Evolutionary conservation across 345 rosid species (phyloP).

Genomic region (Populus nigra): DNA sequence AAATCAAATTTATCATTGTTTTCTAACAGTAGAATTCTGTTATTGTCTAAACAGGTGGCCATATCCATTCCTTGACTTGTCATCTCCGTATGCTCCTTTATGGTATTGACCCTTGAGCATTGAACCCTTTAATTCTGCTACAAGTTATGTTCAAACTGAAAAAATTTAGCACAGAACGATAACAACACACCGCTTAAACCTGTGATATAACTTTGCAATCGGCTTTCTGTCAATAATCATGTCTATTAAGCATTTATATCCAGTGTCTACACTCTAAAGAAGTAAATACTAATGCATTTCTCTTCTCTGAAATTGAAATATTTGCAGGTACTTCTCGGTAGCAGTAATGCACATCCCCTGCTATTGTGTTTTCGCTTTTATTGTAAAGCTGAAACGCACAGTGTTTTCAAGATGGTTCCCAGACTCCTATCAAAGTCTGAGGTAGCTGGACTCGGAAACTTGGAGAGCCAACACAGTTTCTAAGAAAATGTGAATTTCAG

Average conservation of each 20-base stretch:
- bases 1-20: neutral
- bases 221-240: neutral
- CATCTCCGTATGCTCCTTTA: conserved; percentile 77
- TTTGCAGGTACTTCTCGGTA: conserved; percentile 73
- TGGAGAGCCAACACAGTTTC: neutral
- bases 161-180: neutral
- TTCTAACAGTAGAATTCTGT: neutral
- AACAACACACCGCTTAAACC: neutral
- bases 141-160: neutral
- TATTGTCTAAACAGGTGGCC: conserved; percentile 76
- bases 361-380: conserved; percentile 59
- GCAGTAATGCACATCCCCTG: conserved; percentile 90
- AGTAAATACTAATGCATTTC: neutral
- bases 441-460: neutral
- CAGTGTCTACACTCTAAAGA: neutral
- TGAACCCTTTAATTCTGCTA: neutral
- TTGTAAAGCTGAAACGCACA: conserved; percentile 66
- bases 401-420: conserved; percentile 66
- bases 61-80: conserved; percentile 88
- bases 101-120: conserved; percentile 47
- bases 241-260: neutral
- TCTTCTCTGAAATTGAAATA: conserved; percentile 4
- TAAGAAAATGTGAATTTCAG: neutral
- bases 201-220: neutral
- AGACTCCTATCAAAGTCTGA: conserved; percentile 46